Conservation (phyloP, 768 basidiomycete genomes). For the Amanita rimosa region DNA sequence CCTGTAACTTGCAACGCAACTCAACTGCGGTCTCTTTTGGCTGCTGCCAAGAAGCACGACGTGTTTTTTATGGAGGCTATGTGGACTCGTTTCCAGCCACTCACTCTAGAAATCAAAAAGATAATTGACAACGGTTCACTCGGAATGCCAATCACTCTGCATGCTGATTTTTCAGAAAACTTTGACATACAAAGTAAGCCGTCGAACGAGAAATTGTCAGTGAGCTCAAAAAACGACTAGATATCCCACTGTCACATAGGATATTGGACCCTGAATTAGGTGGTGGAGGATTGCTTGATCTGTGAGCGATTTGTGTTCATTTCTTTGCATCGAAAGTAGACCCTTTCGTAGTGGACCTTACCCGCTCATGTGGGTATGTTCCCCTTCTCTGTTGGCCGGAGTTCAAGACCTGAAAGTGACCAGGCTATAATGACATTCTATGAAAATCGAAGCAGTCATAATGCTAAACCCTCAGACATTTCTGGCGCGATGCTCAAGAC, state of each 20-base stretch:
- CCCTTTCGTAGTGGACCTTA: slow-evolving; percentile 57
- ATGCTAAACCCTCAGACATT: slow-evolving; percentile 42
- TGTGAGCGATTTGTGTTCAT: slow-evolving; percentile 34
- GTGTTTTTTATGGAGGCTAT: slow-evolving; percentile 91
- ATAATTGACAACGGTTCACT: slow-evolving; percentile 52
- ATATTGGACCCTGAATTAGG: slow-evolving; percentile 73
- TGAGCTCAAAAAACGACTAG: no score
- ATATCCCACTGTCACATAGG: slow-evolving; percentile 56
- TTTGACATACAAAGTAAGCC: slow-evolving; percentile 54
- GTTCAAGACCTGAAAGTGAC: neutral
- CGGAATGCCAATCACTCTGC: slow-evolving; percentile 53
- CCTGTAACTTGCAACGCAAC: slow-evolving; percentile 71
- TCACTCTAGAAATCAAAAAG: slow-evolving; percentile 51
- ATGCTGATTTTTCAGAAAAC: slow-evolving; percentile 69
- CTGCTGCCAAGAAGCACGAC: slow-evolving; percentile 63
- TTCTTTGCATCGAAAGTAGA: neutral
- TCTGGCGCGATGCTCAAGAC: slow-evolving; percentile 70
- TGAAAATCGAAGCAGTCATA: slow-evolving; percentile 67
- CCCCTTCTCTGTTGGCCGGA: neutral
- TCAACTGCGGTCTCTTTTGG: slow-evolving; percentile 64
- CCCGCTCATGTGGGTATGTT: slow-evolving; percentile 63
- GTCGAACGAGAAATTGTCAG: neutral
- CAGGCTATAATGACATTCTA: slow-evolving; percentile 72
- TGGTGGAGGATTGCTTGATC: slow-evolving; percentile 75
- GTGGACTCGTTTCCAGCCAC: slow-evolving; percentile 79